Base-by-base conservation (phyloP, 768 basidiomycete genomes). In the Termitomyces sp. region DNA sequence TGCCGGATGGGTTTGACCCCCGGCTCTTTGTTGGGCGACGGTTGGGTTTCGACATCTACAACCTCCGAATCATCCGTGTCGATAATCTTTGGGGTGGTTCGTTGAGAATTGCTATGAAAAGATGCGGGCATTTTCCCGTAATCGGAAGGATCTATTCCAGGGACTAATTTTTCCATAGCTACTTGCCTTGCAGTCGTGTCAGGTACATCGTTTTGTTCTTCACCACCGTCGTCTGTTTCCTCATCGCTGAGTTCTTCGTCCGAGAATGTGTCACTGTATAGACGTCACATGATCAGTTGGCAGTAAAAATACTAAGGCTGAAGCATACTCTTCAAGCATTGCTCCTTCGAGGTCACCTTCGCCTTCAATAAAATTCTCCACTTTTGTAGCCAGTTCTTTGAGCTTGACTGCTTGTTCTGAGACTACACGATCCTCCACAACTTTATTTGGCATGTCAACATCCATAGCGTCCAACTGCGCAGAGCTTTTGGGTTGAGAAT, bases 261-360 rank as follows among this genome's bases (percentile, higher is more conserved):
- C 2, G 91, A 91, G 31, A 84, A 75, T 48, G 76, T 72, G 65
- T 92, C 92, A 66, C 91, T 92, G 63, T 8, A 51, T 53, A 25
- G 48, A 47, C 45, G 48, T 53, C 65, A 55, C 60, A 37, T 61
- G 45, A 50, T 5, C 63, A 50, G 37, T 20, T 11, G 7, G 12
- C n/a, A 14, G 11, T 51, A 37, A 36, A 51, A 31, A 32, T n/a
- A 34, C 20, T 48, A 56, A 43, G 40, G 40, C 57, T 48, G 56
- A 43, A 42, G 40, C 57, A 52, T 74, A 98, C 96, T 98, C 96
- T 57, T 88, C 86, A 68, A 99, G 96, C 64, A 80, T 76, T 0
- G 94, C 97, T 4, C 97, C 97, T 63, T 93, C 89, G 9, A 97
- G 62, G 61, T 92, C 89, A 2, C 97, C 97, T 69, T 96, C 76